These are phyloP conservation scores for Suhomyces bolitotheri DNA, from an alignment of 1,139 yeast genomes.

Conservation along the genomic window DNA sequence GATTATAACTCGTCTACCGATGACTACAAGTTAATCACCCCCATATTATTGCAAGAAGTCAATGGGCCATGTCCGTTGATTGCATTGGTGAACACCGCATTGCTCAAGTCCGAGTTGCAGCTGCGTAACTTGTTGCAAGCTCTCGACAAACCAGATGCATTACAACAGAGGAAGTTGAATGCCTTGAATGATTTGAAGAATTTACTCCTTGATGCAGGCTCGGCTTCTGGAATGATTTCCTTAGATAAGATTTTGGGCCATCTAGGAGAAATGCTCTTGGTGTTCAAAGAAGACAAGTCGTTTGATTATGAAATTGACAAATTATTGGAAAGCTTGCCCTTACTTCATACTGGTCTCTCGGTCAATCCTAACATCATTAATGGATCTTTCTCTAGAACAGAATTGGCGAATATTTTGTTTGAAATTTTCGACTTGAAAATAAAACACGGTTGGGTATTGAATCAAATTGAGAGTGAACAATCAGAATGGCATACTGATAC, in stretches of 20 bases:
- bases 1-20: slow-evolving; percentile 19
- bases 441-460: slow-evolving; percentile 54
- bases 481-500: slow-evolving; percentile 16
- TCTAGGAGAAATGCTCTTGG: slow-evolving; percentile 46
- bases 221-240: slow-evolving; percentile 23
- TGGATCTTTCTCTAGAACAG: slow-evolving; percentile 56
- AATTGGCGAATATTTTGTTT: slow-evolving; percentile 38
- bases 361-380: slow-evolving; percentile 67
- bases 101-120: slow-evolving; percentile 46
- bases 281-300: slow-evolving; percentile 21
- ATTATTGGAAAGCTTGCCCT: slow-evolving; percentile 56
- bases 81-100: slow-evolving; percentile 72
- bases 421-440: slow-evolving; percentile 41
- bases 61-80: slow-evolving; percentile 91
- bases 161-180: slow-evolving; percentile 15
- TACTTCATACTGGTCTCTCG: slow-evolving; percentile 68
- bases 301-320: slow-evolving; percentile 29
- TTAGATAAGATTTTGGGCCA: slow-evolving; percentile 40
- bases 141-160: slow-evolving; percentile 11
- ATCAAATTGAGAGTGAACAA: slow-evolving; percentile 23
- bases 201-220: slow-evolving; percentile 23
- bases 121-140: slow-evolving; percentile 11
- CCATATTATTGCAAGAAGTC: slow-evolving; percentile 73
- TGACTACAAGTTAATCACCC: slow-evolving; percentile 40
- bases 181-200: slow-evolving; percentile 25